Evolutionary conservation across 306 rosid genomes (phyloP).

Genomic region (Vigna unguiculata): DNA sequence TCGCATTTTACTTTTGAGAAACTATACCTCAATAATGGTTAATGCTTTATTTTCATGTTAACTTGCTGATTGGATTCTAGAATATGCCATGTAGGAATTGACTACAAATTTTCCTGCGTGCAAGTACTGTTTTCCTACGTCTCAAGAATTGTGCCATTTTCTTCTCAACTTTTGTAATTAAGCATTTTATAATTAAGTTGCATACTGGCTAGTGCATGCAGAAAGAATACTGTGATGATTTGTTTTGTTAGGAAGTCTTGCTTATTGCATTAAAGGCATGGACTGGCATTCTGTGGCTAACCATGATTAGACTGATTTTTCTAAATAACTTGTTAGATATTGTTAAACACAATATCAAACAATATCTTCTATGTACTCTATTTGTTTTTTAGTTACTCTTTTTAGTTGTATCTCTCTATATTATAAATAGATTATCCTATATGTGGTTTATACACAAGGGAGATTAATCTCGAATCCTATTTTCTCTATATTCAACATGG

Average conservation of each 20-base stretch:
- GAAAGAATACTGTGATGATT: slow-evolving; percentile 24
- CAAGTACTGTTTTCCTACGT: slow-evolving; percentile 17
- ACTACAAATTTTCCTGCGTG: not conserved
- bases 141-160: slow-evolving; percentile 17
- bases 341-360: too few species aligned
- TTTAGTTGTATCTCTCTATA: too few species aligned
- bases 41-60: not conserved
- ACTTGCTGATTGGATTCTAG: slow-evolving; percentile 15
- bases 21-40: slow-evolving; percentile 25
- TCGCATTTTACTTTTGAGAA: not conserved
- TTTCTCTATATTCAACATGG: too few species aligned
- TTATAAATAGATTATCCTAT: too few species aligned
- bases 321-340: too few species aligned
- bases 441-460: too few species aligned
- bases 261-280: slow-evolving; percentile 14
- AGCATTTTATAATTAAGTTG: slow-evolving; percentile 25
- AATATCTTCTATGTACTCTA: too few species aligned
- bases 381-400: too few species aligned
- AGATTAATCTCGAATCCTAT: too few species aligned
- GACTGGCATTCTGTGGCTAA: slow-evolving; percentile 29
- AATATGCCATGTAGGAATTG: slow-evolving; percentile 26
- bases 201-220: slow-evolving; percentile 12
- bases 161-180: slow-evolving; percentile 6
- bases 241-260: slow-evolving; percentile 24
- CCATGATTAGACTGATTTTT: slow-evolving; percentile 25